Evolutionary conservation across 495 filamentous ascomycete species (phyloP).

Genomic region (Aspergillus conjunctus): DNA sequence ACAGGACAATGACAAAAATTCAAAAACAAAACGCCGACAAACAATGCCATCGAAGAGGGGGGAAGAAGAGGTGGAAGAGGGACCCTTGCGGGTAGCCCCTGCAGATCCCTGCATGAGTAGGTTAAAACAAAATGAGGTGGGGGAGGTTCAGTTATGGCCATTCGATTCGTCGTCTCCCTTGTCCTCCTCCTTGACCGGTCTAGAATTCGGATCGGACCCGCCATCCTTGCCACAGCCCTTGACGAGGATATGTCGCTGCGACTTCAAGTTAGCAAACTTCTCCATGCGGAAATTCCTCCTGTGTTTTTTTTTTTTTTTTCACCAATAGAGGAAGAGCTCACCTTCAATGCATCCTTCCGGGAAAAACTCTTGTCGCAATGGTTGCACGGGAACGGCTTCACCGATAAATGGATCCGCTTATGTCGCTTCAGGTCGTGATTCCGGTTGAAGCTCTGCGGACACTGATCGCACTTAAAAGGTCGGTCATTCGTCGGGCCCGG

Average conservation of each 20-base stretch:
- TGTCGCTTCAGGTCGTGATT: constrained; percentile 98
- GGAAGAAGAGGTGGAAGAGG: neutral
- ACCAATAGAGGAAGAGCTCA: constrained; percentile 52
- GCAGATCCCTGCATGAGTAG: neutral
- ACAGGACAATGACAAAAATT: neutral
- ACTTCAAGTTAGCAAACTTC: constrained; percentile 17
- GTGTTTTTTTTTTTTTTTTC: too few species aligned
- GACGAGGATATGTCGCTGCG: constrained; percentile 88
- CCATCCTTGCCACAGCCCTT: constrained; percentile 79
- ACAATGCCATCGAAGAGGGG: constrained; percentile 18
- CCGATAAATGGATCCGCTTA: constrained; percentile 89
- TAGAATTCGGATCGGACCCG: constrained; percentile 22
- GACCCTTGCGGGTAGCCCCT: too few species aligned
- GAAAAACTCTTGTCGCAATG: constrained; percentile 98
- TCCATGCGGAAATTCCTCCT: neutral
- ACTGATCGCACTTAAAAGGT: constrained; percentile 93
- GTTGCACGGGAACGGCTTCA: constrained; percentile 92
- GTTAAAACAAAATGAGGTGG: too few species aligned
- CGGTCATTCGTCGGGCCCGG: constrained; percentile 67
- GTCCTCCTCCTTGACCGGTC: constrained; percentile 26
- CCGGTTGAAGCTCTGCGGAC: constrained; percentile 90
- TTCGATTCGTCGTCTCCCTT: constrained; percentile 15
- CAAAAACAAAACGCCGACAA: constrained; percentile 21
- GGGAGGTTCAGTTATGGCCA: constrained; percentile 2
- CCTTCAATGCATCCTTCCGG: constrained; percentile 95